Evolutionary conservation across 352 stramenopile genomes (phyloP).

Genomic region (Globisporangium paroecandrum): DNA sequence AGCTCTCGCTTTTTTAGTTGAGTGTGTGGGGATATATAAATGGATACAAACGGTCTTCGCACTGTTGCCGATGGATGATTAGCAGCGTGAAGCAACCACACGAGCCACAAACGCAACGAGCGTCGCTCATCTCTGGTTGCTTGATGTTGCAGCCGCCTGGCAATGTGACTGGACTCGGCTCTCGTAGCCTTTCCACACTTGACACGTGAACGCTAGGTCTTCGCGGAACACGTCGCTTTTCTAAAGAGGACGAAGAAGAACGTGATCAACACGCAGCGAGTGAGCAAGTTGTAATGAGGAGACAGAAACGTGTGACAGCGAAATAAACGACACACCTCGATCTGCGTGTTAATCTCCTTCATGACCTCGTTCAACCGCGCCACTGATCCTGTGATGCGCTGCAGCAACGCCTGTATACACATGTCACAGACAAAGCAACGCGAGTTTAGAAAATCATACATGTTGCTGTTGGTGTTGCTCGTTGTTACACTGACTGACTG

Average conservation of each 20-base stretch:
- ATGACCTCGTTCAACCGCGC: conserved; percentile 75
- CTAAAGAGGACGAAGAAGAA: conserved; percentile 21
- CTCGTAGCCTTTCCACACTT: conserved; percentile 84
- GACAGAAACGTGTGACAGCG: not conserved
- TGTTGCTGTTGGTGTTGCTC: not conserved
- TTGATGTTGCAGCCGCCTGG: conserved; percentile 19
- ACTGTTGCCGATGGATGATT: not conserved
- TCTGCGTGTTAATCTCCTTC: conserved; percentile 83
- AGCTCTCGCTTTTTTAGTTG: not conserved
- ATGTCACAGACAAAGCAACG: not conserved
- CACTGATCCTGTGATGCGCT: conserved; percentile 76
- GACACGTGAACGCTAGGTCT: conserved; percentile 66
- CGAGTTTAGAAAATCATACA: not conserved
- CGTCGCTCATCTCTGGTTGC: conserved; percentile 4
- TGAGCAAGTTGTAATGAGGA: not conserved
- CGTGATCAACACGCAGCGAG: not conserved
- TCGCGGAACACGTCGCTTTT: conserved; percentile 77
- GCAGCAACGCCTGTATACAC: conserved; percentile 47
- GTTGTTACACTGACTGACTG: not conserved
- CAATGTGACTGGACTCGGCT: conserved; percentile 78
- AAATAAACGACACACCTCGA: conserved; percentile 53
- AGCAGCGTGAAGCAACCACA: not conserved
- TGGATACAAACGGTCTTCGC: not conserved
- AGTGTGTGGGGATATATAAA: not conserved
- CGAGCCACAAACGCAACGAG: not conserved